phyloP scores from a whole-genome alignment of 179 eudicot genomes.

The Gypsophila paniculata region DNA sequence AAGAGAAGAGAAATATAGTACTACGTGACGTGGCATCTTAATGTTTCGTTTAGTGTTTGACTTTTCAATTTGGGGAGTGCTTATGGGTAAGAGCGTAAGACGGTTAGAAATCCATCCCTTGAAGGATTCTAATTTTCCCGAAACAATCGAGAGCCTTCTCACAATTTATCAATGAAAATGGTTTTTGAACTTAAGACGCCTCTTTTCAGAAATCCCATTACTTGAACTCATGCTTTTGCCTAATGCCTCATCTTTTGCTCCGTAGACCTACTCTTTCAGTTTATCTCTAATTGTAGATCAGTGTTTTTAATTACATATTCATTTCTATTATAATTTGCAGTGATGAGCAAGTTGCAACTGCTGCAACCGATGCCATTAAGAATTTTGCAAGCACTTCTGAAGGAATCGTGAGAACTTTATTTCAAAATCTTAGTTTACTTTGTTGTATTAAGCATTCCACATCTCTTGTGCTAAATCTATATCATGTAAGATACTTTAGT shows the following conservation, averaged over 20 bases:
- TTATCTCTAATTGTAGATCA: not conserved
- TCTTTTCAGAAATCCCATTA: not conserved
- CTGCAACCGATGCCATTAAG: constrained; percentile 72
- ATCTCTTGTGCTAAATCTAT: not conserved
- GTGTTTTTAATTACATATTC: not conserved
- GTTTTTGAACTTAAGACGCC: not conserved
- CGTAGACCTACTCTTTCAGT: not conserved
- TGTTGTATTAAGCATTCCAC: not conserved
- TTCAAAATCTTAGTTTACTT: not conserved
- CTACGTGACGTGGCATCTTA: no score
- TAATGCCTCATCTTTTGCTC: not conserved
- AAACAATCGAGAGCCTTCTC: not conserved
- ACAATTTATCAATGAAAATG: not conserved
- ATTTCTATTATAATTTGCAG: constrained; percentile 35
- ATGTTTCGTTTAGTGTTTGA: no score
- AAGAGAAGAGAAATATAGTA: no score
- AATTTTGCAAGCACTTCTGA: constrained; percentile 52
- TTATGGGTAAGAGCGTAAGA: no score
- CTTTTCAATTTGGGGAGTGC: no score
- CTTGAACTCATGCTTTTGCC: not conserved
- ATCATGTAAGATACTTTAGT: constrained; percentile 14
- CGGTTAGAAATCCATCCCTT: no score
- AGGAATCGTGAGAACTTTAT: constrained; percentile 55
- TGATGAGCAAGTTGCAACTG: constrained; percentile 72
- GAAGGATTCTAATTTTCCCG: no score